A percentile compares a stretch with the other conserved stretches of the same genome.
Conservation (phyloP, 2,329 filamentous ascomycete species). For the Sarocladium oryzae region DNA sequence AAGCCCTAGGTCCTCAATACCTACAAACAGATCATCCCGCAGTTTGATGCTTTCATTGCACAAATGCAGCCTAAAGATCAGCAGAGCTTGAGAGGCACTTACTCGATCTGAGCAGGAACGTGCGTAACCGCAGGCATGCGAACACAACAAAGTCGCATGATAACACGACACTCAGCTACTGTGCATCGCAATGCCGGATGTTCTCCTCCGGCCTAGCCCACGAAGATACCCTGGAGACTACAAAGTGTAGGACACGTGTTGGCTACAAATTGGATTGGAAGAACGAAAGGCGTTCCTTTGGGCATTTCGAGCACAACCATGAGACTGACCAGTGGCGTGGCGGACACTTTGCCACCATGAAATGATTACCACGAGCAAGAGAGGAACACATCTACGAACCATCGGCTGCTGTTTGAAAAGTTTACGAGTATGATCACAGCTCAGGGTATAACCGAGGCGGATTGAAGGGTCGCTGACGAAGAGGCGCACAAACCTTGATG, state of each 20-base stretch:
- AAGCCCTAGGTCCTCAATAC: constrained; percentile 42
- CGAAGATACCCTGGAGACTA: too few species aligned
- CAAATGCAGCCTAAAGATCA: constrained; percentile 45
- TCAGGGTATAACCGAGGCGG: background rate
- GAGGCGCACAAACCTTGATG: background rate
- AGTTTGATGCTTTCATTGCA: constrained; percentile 48
- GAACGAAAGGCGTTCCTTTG: background rate
- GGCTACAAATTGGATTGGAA: background rate
- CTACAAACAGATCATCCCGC: constrained; percentile 54
- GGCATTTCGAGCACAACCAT: background rate
- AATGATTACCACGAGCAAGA: background rate
- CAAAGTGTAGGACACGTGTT: too few species aligned
- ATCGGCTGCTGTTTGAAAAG: background rate
- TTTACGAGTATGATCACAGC: background rate
- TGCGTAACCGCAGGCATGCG: too few species aligned
- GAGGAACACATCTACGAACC: background rate
- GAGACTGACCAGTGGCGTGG: background rate
- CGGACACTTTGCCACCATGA: background rate
- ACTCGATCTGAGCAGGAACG: constrained; percentile 30
- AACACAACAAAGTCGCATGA: too few species aligned
- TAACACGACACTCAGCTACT: too few species aligned
- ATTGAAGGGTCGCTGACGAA: background rate
- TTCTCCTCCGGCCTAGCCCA: too few species aligned
- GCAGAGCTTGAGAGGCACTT: constrained; percentile 41
- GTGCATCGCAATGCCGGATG: too few species aligned